Conservation (phyloP, 108 stramenopile species). For the Fistulifera pelliculosa region DNA sequence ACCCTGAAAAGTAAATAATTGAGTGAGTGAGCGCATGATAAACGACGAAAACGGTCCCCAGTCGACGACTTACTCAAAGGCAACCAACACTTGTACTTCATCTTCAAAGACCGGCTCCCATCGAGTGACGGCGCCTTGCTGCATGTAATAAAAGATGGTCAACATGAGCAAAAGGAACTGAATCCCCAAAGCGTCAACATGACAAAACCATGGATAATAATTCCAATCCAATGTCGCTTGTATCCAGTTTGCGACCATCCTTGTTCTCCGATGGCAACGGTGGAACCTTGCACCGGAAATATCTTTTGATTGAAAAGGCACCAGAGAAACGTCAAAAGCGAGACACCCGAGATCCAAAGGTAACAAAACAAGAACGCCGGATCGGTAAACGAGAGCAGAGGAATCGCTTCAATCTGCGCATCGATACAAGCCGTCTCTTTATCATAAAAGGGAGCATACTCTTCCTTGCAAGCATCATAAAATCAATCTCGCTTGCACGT, state of each 20-base stretch:
- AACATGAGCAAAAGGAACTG: slow-evolving; percentile 6
- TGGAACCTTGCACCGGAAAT: slow-evolving; percentile 1
- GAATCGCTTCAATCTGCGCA: slow-evolving; percentile 23
- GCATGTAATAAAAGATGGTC: slow-evolving; percentile 1
- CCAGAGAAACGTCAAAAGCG: slow-evolving; percentile 44
- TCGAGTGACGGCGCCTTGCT: not conserved
- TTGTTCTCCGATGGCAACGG: not conserved
- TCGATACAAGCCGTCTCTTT: slow-evolving; percentile 17
- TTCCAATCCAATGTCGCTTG: slow-evolving; percentile 30
- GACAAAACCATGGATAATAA: slow-evolving; percentile 24
- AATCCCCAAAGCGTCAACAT: slow-evolving; percentile 19
- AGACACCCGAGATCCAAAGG: slow-evolving; percentile 23
- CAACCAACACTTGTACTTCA: slow-evolving; percentile 44
- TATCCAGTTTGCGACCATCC: slow-evolving; percentile 43
- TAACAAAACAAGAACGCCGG: slow-evolving; percentile 16
- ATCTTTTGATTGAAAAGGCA: slow-evolving; percentile 8
- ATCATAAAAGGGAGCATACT: slow-evolving; percentile 9
- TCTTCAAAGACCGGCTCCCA: slow-evolving; percentile 28
- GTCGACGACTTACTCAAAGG: slow-evolving; percentile 21
- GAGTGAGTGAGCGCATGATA: not conserved
- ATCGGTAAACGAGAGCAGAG: slow-evolving; percentile 24
- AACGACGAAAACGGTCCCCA: not conserved
- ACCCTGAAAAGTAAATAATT: slow-evolving; percentile 6
- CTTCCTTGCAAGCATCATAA: slow-evolving; percentile 7
- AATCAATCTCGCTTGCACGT: not conserved